Base-by-base conservation (phyloP, 2,329 filamentous ascomycete genomes). In the Colletotrichum ledebouriae region DNA sequence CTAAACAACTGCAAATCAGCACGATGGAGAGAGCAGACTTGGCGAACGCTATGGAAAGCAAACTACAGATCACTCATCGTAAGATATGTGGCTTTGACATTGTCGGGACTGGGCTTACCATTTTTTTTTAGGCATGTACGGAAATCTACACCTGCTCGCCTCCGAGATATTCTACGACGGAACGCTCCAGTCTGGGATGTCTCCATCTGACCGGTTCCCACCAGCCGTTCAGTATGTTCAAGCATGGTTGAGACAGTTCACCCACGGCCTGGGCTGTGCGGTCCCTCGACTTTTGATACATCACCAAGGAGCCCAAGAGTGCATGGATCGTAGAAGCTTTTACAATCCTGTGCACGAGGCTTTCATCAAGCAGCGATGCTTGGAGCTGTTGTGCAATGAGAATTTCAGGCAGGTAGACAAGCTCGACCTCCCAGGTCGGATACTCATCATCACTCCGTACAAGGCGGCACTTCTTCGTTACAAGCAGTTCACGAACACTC, bases 361-460 rank as follows among this genome's bases (percentile, higher is more conserved):
- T 0, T 84, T 81, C 77, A 73, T 82, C 0, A 73, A 82, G 37
- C 42, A 70, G 0, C 74, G 78, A 9, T 77, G 78, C 0, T 57
- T 71, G 10, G 71, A 74, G 33, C 73, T 83, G 0, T 63, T 83
- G 3, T 39, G 61, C 3, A 76, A 81, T 56, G 15, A 67, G 0
- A 13, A 72, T 0, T 84, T 85, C 49, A 68, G 68, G 4, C 77
- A 75, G 11, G 68, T 79, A 0, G 73, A 75, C 0, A 70, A 74
- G 3, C 22, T 61, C 0, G 59, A 52, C 1, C 52, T 71, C 12
- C 73, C 74, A 0, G 82, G 82, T 0, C 78, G 74, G 0, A 78
- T 85, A n/a, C 75, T 85, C 63, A 78, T 85, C 2, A 75, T 83
- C 11, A 78, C 82, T 0, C 83, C 83, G 0, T 85, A 85, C 71